Evolutionary conservation across 441 rosid genomes (phyloP).

Genomic region (Pelargonium australe): DNA sequence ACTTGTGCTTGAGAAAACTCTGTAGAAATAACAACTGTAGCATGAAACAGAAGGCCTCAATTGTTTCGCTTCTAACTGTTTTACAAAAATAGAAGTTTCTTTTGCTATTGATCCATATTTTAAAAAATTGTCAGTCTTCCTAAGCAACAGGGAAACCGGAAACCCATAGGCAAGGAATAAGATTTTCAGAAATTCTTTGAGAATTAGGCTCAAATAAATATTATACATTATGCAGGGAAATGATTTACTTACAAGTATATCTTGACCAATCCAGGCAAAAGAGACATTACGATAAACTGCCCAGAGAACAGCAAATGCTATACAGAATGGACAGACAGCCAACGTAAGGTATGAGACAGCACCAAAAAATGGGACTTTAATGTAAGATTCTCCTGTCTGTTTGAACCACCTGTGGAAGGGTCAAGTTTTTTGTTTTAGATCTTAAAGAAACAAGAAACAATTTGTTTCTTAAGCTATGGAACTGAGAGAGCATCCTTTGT

Average conservation of each 20-base stretch:
- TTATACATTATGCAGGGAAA: background rate
- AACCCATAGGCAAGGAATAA: too few relatives aligned
- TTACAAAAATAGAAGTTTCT: too few relatives aligned
- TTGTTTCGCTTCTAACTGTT: too few relatives aligned
- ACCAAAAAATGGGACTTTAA: slow-evolving; percentile 78
- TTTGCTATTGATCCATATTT: too few relatives aligned
- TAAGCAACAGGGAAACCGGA: too few relatives aligned
- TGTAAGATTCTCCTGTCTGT: slow-evolving; percentile 57
- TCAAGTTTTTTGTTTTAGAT: too few relatives aligned
- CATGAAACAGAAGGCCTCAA: too few relatives aligned
- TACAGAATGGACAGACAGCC: slow-evolving; percentile 89
- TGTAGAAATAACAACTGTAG: too few relatives aligned
- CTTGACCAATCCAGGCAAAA: slow-evolving; percentile 97
- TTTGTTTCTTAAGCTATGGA: too few relatives aligned
- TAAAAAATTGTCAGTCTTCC: too few relatives aligned
- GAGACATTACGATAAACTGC: slow-evolving; percentile 41
- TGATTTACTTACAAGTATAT: slow-evolving; percentile 40
- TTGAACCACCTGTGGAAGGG: slow-evolving; percentile 60
- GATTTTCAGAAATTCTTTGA: background rate
- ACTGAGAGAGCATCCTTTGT: too few relatives aligned
- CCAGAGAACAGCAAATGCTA: slow-evolving; percentile 87
- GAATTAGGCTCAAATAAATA: background rate
- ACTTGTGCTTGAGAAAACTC: too few relatives aligned
- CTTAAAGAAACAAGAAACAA: slow-evolving; percentile 1
- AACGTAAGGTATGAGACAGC: slow-evolving; percentile 80